Conservation (phyloP, 179 eudicot species). For the Beta macrorhiza region DNA sequence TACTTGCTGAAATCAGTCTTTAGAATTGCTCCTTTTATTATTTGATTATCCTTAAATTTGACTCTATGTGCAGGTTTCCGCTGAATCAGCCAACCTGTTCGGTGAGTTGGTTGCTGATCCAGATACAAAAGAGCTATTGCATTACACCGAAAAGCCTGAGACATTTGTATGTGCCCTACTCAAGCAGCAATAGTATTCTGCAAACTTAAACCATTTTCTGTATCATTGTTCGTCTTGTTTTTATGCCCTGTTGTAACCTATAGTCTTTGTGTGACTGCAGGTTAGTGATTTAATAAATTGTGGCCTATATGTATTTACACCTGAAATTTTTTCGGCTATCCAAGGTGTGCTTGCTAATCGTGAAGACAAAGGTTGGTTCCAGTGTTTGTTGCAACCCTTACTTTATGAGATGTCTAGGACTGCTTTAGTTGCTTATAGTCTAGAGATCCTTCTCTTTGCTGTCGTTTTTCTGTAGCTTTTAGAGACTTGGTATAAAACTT, state of each 20-base stretch:
- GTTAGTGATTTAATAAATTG: slow-evolving; percentile 85
- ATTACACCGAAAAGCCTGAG: slow-evolving; percentile 96
- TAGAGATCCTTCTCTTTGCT: neutral
- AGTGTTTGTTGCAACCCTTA: neutral
- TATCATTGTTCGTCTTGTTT: neutral
- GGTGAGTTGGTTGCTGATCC: slow-evolving; percentile 95
- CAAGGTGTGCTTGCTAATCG: slow-evolving; percentile 50
- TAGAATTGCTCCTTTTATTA: neutral
- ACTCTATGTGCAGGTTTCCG: slow-evolving; percentile 63
- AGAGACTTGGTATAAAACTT: neutral
- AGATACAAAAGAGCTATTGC: slow-evolving; percentile 75
- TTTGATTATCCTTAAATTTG: neutral
- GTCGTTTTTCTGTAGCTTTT: neutral
- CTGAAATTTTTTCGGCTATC: slow-evolving; percentile 62
- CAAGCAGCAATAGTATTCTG: slow-evolving; percentile 1
- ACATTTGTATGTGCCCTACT: slow-evolving; percentile 69
- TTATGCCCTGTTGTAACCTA: slow-evolving; percentile 19
- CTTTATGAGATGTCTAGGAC: neutral
- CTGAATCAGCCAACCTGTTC: slow-evolving; percentile 88
- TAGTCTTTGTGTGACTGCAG: slow-evolving; percentile 40
- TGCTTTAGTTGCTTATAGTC: neutral
- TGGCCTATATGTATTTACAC: slow-evolving; percentile 82
- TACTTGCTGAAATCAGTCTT: slow-evolving; percentile 17
- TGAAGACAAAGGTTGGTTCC: slow-evolving; percentile 65
- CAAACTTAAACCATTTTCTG: neutral